A percentile compares a stretch with the other conserved stretches of the same genome.
Conservation (phyloP, 2,329 filamentous ascomycete genomes). For the Diaporthe amygdali region DNA sequence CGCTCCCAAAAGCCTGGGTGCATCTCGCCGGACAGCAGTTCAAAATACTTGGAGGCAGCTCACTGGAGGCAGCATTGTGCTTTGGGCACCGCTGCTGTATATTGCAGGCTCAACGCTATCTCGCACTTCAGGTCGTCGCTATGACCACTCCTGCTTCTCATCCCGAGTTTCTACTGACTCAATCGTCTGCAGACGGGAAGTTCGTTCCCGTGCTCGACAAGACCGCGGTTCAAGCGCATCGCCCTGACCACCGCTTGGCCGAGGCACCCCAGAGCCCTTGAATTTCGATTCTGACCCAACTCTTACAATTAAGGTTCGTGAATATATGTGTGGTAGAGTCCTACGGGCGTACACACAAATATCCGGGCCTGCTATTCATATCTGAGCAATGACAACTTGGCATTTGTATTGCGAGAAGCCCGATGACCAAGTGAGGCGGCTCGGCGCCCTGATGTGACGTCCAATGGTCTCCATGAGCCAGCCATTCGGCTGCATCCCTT, state of each 20-base stretch:
- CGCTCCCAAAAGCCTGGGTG: background rate
- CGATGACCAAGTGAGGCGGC: background rate
- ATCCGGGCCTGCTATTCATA: background rate
- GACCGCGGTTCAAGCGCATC: background rate
- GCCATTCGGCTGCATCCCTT: background rate
- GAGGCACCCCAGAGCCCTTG: background rate
- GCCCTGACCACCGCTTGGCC: background rate
- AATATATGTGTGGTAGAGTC: background rate
- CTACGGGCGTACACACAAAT: background rate
- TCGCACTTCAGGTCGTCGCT: background rate
- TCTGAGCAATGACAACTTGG: background rate
- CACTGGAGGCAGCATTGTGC: background rate
- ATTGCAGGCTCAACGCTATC: background rate
- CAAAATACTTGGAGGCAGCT: background rate
- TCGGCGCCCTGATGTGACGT: background rate
- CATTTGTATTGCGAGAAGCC: background rate
- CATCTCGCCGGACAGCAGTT: background rate
- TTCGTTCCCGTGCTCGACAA: background rate
- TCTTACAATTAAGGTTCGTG: background rate
- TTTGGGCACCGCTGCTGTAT: background rate
- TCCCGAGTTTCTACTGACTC: background rate
- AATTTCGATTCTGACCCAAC: background rate
- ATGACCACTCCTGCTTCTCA: background rate
- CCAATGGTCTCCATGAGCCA: background rate
- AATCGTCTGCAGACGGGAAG: constrained; percentile 6